Evolutionary conservation across 768 basidiomycete genomes (phyloP).

Genomic region (Megacollybia marginata): DNA sequence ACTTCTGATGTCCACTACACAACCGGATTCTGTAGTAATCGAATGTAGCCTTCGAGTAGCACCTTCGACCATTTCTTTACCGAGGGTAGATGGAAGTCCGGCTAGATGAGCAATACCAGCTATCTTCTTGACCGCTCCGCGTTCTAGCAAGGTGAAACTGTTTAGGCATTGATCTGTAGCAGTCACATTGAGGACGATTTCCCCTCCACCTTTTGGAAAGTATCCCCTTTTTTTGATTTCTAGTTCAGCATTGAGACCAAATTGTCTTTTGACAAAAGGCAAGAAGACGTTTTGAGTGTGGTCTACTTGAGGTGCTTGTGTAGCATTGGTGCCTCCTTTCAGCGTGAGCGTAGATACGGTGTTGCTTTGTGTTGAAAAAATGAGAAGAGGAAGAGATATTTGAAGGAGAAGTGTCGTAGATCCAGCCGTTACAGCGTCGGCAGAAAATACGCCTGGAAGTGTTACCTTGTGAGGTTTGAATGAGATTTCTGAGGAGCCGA

Average conservation of each 20-base stretch:
- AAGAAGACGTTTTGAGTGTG: conserved; percentile 60
- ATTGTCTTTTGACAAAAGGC: conserved; percentile 58
- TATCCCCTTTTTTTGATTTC: conserved; percentile 56
- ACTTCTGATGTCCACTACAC: conserved; percentile 22
- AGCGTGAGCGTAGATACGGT: conserved; percentile 44
- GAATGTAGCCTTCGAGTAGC: conserved; percentile 37
- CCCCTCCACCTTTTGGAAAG: conserved; percentile 68
- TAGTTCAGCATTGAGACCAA: conserved; percentile 39
- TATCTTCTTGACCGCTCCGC: conserved; percentile 45
- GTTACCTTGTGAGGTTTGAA: conserved; percentile 35
- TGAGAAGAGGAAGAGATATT: conserved; percentile 59
- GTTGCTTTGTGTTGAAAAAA: conserved; percentile 35
- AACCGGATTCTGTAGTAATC: conserved; percentile 23
- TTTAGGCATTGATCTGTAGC: conserved; percentile 35
- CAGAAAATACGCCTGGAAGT: conserved; percentile 30
- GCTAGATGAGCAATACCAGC: conserved; percentile 60
- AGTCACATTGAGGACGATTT: conserved; percentile 35
- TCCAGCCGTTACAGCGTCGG: conserved; percentile 55
- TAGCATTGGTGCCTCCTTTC: conserved; percentile 68
- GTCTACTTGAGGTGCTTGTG: conserved; percentile 68
- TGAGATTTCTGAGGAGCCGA: conserved; percentile 51
- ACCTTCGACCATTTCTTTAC: conserved; percentile 47
- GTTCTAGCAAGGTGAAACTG: conserved; percentile 42
- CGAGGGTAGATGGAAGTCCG: conserved; percentile 50
- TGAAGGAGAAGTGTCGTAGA: conserved; percentile 68